Conservation (phyloP, 805 yeast genomes). For the Saturnispora dispora region DNA sequence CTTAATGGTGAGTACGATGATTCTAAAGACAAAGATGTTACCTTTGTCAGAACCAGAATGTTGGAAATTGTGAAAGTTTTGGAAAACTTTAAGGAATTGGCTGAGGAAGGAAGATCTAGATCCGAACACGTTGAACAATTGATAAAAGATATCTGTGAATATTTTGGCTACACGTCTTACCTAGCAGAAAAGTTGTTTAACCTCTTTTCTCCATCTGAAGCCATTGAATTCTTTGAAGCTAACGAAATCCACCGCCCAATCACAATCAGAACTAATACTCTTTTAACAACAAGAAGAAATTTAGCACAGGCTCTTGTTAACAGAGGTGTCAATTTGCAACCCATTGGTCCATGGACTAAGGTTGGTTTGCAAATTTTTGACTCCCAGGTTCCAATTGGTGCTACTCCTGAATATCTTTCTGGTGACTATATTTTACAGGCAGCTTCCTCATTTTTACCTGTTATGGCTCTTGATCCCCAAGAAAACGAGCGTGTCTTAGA, state of each 20-base stretch:
- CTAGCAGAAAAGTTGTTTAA: conserved; percentile 91
- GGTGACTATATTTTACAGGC: conserved; percentile 98
- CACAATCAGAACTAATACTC: conserved; percentile 95
- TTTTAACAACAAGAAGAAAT: conserved; percentile 90
- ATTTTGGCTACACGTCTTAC: conserved; percentile 87
- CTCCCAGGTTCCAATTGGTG: conserved; percentile 99
- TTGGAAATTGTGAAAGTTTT: conserved; percentile 89
- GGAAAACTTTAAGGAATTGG: conserved; percentile 75
- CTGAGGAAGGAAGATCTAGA: conserved; percentile 83
- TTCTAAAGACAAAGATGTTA: conserved; percentile 42
- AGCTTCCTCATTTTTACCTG: conserved; percentile 95
- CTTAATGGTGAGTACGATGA: conserved; percentile 51
- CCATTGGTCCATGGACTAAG: conserved; percentile 96
- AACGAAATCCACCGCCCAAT: conserved; percentile 95
- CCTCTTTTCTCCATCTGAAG: conserved; percentile 89
- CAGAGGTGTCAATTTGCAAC: conserved; percentile 95
- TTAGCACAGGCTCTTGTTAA: conserved; percentile 90
- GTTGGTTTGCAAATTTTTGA: conserved; percentile 96
- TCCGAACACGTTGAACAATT: conserved; percentile 72
- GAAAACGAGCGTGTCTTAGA: conserved; percentile 92
- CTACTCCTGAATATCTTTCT: conserved; percentile 96
- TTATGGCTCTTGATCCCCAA: conserved; percentile 96
- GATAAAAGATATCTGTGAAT: conserved; percentile 77
- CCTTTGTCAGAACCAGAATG: conserved; percentile 84
- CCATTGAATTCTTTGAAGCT: conserved; percentile 97